These are phyloP conservation scores for Geranium brycei DNA, from an alignment of 345 rosid genomes.

Conservation along the genomic window DNA sequence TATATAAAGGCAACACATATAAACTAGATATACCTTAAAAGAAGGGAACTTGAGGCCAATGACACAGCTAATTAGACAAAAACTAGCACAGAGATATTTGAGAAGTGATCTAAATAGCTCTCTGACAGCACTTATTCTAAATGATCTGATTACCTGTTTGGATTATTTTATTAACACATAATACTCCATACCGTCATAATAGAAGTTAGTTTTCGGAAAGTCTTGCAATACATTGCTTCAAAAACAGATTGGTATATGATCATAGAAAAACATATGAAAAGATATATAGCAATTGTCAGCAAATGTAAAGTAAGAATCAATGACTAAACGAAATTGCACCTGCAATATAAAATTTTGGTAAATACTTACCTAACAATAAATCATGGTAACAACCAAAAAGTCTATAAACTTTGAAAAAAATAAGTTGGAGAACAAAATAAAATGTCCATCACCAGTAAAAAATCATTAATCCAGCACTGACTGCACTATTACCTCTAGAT, in stretches of 20 bases:
- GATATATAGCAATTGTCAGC: not conserved
- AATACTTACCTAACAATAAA: too few relatives aligned
- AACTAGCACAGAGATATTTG: too few relatives aligned
- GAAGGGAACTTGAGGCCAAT: too few relatives aligned
- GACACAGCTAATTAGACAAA: too few relatives aligned
- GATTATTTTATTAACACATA: not conserved
- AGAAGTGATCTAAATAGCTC: too few relatives aligned
- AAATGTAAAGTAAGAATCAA: too few relatives aligned
- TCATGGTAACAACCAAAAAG: too few relatives aligned
- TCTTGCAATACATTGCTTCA: not conserved
- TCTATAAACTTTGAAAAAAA: too few relatives aligned
- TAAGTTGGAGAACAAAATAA: not conserved
- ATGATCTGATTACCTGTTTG: not conserved
- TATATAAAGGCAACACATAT: not conserved
- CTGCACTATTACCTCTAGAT: not conserved
- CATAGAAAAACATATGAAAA: too few relatives aligned
- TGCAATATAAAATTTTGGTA: too few relatives aligned
- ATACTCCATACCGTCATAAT: not conserved
- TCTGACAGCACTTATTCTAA: too few relatives aligned
- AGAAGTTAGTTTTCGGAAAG: not conserved
- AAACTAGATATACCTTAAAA: not conserved
- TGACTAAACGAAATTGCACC: too few relatives aligned
- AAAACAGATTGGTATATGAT: not conserved
- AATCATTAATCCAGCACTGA: not conserved
- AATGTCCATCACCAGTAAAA: not conserved